Percentiles rank a stretch among this genome's conserved stretches.
phyloP scores from a whole-genome alignment of 371 early-diverging fungal genomes.

The Dinochytrium kinnereticum region DNA sequence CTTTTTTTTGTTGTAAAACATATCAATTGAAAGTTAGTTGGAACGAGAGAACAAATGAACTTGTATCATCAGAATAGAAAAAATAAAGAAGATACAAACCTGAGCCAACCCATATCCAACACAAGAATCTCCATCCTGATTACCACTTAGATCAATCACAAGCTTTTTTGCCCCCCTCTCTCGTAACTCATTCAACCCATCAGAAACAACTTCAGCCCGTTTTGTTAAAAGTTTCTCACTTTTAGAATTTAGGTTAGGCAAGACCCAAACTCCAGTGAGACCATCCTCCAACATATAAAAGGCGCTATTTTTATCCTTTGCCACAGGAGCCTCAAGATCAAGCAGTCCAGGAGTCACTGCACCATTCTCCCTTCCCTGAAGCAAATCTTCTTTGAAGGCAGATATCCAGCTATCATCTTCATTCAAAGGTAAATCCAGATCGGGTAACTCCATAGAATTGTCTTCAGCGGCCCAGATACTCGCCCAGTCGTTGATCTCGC shows the following conservation, averaged over 20 bases:
- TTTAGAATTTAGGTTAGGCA: background rate
- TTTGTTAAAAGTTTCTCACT: background rate
- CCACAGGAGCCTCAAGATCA: background rate
- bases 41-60: background rate
- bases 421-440: background rate
- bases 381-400: background rate
- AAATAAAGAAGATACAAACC: too few relatives aligned
- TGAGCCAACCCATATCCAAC: constrained; percentile 2
- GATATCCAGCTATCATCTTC: background rate
- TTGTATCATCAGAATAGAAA: background rate
- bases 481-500: background rate
- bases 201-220: constrained; percentile 13
- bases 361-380: background rate
- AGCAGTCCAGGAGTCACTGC: background rate
- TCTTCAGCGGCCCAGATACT: background rate
- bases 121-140: constrained; percentile 34
- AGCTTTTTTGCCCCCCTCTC: constrained; percentile 28
- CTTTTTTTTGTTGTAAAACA: background rate
- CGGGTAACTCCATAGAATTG: background rate
- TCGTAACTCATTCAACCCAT: constrained; percentile 29
- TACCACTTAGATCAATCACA: constrained; percentile 37
- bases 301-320: background rate
- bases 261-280: constrained; percentile 6
- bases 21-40: background rate
- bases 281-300: background rate